A percentile compares a stretch with the other conserved stretches of the same genome.
Evolutionary conservation across 164 flowering plant species (phyloP).

Genomic region (Piper betle): DNA sequence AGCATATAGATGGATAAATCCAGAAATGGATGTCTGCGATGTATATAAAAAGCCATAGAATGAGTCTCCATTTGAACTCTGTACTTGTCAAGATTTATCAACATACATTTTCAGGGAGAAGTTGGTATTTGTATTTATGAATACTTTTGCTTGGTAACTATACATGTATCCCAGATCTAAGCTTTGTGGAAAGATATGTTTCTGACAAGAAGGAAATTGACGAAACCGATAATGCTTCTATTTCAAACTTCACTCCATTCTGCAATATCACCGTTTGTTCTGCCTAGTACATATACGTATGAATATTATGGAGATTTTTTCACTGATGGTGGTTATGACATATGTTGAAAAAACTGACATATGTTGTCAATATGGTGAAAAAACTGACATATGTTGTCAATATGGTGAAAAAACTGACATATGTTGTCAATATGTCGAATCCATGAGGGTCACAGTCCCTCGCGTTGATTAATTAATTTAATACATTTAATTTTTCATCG

Average conservation of each 20-base stretch:
- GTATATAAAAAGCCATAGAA: too few species aligned
- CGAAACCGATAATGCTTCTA: slow-evolving; percentile 84
- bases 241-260: slow-evolving; percentile 85
- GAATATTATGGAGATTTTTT: too few species aligned
- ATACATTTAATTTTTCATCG: too few species aligned
- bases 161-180: slow-evolving; percentile 24
- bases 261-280: slow-evolving; percentile 66
- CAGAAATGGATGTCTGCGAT: too few species aligned
- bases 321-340: not conserved
- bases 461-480: too few species aligned
- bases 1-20: too few species aligned
- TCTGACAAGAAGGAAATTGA: slow-evolving; percentile 72
- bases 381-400: slow-evolving; percentile 6
- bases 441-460: slow-evolving; percentile 99
- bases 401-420: slow-evolving; percentile 91
- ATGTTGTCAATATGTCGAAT: slow-evolving; percentile 82
- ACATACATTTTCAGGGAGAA: too few species aligned
- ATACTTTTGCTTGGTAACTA: not conserved
- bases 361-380: slow-evolving; percentile 46
- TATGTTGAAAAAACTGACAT: too few species aligned
- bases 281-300: slow-evolving; percentile 19
- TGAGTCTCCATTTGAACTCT: too few species aligned
- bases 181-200: slow-evolving; percentile 61
- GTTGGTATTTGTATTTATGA: not conserved
- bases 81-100: too few species aligned